These are phyloP conservation scores for Lupinus albus DNA, from an alignment of 306 rosid species.

Conservation along the genomic window DNA sequence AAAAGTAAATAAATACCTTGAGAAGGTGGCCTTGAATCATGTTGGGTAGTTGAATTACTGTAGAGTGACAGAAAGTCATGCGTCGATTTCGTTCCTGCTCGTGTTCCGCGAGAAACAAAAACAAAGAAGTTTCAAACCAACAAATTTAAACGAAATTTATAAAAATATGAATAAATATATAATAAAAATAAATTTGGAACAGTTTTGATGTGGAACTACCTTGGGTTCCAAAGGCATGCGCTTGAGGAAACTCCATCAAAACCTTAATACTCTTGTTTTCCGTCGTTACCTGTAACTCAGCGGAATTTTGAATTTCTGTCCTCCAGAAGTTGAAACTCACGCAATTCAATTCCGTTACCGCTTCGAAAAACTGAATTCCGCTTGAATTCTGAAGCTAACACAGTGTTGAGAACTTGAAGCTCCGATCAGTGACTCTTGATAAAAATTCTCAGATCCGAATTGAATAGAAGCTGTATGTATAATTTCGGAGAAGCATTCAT, in stretches of 20 bases:
- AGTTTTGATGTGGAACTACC: conserved; percentile 51
- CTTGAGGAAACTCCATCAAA: conserved; percentile 89
- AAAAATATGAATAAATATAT: too few relatives aligned
- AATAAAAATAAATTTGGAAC: background rate
- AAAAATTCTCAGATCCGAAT: conserved; percentile 53
- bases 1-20: conserved; percentile 61
- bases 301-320: conserved; percentile 39
- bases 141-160: background rate
- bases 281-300: conserved; percentile 31
- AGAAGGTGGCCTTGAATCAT: conserved; percentile 82
- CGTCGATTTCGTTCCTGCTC: conserved; percentile 78
- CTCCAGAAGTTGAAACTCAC: conserved; percentile 32
- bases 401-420: conserved; percentile 22
- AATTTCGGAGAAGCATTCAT: conserved; percentile 56
- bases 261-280: conserved; percentile 21
- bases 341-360: conserved; percentile 33
- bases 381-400: conserved; percentile 21
- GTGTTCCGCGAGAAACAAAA: conserved; percentile 33
- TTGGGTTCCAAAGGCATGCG: conserved; percentile 71
- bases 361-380: conserved; percentile 20
- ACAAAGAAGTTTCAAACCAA: conserved; percentile 8
- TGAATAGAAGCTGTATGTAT: conserved; percentile 17
- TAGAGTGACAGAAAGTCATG: conserved; percentile 92
- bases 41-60: conserved; percentile 74
- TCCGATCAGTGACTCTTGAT: conserved; percentile 19